Conservation (phyloP, 2,329 filamentous ascomycete species). For the Diplodia intermedia region DNA sequence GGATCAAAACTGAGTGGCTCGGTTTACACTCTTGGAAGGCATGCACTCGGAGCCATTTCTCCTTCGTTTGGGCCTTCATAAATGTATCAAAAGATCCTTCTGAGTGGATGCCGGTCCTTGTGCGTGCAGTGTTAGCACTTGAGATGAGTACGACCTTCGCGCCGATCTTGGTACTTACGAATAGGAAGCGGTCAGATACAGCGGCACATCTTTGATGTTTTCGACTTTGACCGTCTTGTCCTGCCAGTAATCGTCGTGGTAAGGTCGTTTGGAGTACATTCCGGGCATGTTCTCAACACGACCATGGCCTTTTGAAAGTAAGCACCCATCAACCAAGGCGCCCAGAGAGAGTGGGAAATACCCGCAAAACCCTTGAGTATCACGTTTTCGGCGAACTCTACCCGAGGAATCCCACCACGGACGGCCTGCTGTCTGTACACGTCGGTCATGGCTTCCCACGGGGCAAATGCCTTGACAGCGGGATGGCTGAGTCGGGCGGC, state of each 20-base stretch:
- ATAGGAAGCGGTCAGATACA: slow-evolving; percentile 35
- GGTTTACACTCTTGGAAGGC: slow-evolving; percentile 16
- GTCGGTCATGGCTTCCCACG: slow-evolving; percentile 31
- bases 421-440: slow-evolving; percentile 35
- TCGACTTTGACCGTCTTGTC: slow-evolving; percentile 34
- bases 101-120: slow-evolving; percentile 34
- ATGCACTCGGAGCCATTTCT: slow-evolving; percentile 37
- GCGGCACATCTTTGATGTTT: slow-evolving; percentile 35
- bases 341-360: not conserved
- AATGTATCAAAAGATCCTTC: slow-evolving; percentile 36
- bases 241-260: slow-evolving; percentile 32
- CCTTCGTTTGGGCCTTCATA: slow-evolving; percentile 32
- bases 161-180: slow-evolving; percentile 11
- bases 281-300: slow-evolving; percentile 33
- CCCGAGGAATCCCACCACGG: slow-evolving; percentile 35
- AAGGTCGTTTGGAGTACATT: slow-evolving; percentile 32
- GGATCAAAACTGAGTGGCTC: too few species aligned
- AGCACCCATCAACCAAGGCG: not conserved
- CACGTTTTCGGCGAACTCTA: slow-evolving; percentile 24
- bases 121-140: not conserved
- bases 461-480: slow-evolving; percentile 27
- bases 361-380: slow-evolving; percentile 28
- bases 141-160: not conserved
- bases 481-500: slow-evolving; percentile 27
- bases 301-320: slow-evolving; percentile 33